Evolutionary conservation across 1,139 yeast genomes (phyloP), one percentile per base, ranked within the genome.

Genomic region (Suhomyces maxii): DNA sequence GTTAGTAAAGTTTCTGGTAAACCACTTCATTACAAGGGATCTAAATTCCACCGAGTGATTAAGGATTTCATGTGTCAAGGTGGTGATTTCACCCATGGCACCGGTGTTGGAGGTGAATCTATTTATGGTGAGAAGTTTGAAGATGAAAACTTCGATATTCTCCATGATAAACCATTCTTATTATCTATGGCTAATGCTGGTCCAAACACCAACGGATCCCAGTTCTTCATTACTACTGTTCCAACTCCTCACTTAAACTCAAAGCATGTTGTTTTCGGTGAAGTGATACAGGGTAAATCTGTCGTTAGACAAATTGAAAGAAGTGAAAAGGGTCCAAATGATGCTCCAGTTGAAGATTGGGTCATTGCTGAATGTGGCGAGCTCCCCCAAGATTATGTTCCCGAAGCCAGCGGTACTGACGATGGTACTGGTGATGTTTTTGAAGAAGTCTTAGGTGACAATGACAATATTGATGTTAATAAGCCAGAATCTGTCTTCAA

Each of bases 141-240:
- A 62, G 99, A 93, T 64, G 99, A 93, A 69, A 86, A 86, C 67
- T 91, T 93, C 66, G 68, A 77, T 48, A 68, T 81, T 56, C 78
- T 77, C 55, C 98, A 93, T 64, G 91, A 84, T 56, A 77, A 79
- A 59, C 97, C 98, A 45, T 91, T 87, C 65, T 74, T 91, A 57
- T 78, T 93, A 59, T 88, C 96, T 14, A 93, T 93, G 98, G 98
- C 98, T 51, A 91, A 90, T 65, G 89, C 96, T 6, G 98, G 98
- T 10, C 91, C 96, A 46, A 83, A 86, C 65, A 91, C 98, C 51
- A 93, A 93, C 64, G 98, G 98, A 1, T 89, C 97, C 0, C 98
- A 93, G 66, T 91, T 90, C 61, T 93, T 93, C 66, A 84, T 93
- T 59, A 88, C 96, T 36, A 85, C 93, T n/a, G 89, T 80, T 5